Evolutionary conservation across 2,329 filamentous ascomycete species (phyloP), one percentile per base, ranked within the genome.

Genomic region (Stemphylium beticola): DNA sequence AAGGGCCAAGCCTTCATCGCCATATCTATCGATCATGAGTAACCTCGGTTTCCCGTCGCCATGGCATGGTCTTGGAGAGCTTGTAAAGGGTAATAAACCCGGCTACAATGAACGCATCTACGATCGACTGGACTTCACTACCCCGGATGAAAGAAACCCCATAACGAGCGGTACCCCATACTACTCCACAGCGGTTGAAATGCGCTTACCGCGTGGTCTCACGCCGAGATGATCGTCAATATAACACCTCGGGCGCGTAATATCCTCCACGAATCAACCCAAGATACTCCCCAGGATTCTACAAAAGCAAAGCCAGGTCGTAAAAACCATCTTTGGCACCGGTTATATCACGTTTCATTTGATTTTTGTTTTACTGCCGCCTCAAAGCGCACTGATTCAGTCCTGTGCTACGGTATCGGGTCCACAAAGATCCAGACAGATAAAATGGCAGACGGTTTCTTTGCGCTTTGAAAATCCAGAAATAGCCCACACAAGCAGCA

Each of bases 201-300:
- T 43, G 31, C 34, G 17, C 22, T 22, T 15, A 36, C 40, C 37
- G 37, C 15, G 37, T 43, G 40, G 36, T 17, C 24, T 34, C 24
- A 18, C 18, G n/a, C 40, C 11, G 40, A 36, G 31, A 43, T 32
- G 39, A 15, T 32, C 38, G 6, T 22, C 49, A 49, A 48, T 41
- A 4, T 6, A 33, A 17, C 26, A 15, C 24, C 31, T 15, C 18
- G n/a, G 8, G 11, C 10, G 32, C 5, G 31, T 31, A 34, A 44
- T 48, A 52, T 52, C 47, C 36, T 48, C 36, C 49, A 52, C 49
- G 43, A 41, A 52, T 52, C 37, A 29, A 22, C 6, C 2, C 42
- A 32, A 5, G 4, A 32, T 29, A n/a, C 15, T 37, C 12, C 22
- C 26, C 36, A 4, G 22, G 20, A 32, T 2, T 3, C 18, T 22